phyloP scores from a whole-genome alignment of 768 basidiomycete genomes.

The Phlebiopsis flavidoalba region DNA sequence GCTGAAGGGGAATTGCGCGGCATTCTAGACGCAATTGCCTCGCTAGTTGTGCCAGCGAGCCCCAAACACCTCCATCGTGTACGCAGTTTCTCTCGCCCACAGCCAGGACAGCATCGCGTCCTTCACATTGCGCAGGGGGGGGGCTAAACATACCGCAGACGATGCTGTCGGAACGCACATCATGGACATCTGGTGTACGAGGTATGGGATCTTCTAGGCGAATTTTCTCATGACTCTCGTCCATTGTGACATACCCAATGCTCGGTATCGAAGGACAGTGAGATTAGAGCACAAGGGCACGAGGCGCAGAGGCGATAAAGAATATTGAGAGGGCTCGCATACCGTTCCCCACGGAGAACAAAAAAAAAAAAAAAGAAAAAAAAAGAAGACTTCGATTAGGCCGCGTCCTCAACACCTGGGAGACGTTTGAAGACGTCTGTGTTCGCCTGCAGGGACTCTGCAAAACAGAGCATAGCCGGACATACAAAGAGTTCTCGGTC shows the following conservation, averaged over 20 bases:
- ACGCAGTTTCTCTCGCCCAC: not conserved
- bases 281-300: not conserved
- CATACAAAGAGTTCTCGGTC: not conserved
- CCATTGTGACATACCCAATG: not conserved
- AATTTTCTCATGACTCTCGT: not conserved
- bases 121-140: not conserved
- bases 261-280: not conserved
- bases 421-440: not conserved
- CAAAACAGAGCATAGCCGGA: not conserved
- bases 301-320: slow-evolving; percentile 1
- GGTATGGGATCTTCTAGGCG: not conserved
- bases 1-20: not conserved
- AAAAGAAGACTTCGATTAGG: not conserved
- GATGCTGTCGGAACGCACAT: not conserved
- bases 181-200: not conserved
- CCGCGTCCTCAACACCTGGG: slow-evolving; percentile 1
- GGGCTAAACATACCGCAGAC: too few species aligned
- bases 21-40: not conserved
- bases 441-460: not conserved
- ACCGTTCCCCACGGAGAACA: too few species aligned
- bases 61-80: not conserved
- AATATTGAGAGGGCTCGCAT: not conserved
- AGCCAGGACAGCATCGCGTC: not conserved
- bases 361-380: too few species aligned
- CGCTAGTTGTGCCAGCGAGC: slow-evolving; percentile 2